phyloP scores from a whole-genome alignment of 2,329 filamentous ascomycete genomes.

The Botrytis pseudocinerea region DNA sequence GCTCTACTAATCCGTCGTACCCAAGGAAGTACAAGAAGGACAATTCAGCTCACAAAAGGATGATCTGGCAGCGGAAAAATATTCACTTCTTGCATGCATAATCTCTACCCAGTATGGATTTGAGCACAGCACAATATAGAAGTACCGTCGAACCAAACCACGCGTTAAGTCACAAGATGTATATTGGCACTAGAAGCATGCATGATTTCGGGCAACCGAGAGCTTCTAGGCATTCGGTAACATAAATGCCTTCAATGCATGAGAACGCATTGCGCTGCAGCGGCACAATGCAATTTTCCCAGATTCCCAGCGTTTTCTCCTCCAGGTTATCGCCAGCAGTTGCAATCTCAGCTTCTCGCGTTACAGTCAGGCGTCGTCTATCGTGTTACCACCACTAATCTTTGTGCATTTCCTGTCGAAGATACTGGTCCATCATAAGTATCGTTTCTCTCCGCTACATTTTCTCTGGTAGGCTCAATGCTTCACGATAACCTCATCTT shows the following conservation, averaged over 20 bases:
- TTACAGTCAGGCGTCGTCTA: constrained; percentile 4
- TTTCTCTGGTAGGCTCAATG: background rate
- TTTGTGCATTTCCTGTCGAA: background rate
- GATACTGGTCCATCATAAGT: background rate
- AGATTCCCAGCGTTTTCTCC: background rate
- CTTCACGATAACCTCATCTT: background rate
- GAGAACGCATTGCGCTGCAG: constrained; percentile 5
- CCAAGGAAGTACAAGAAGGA: background rate
- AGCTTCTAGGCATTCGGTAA: background rate
- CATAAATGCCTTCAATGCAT: constrained; percentile 8
- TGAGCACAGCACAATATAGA: background rate
- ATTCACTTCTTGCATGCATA: constrained; percentile 14
- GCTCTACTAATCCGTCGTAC: background rate
- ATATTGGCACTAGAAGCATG: background rate
- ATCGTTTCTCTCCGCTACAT: background rate
- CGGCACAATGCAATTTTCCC: background rate
- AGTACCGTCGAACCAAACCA: constrained; percentile 1
- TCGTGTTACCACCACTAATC: background rate
- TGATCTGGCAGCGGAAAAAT: constrained; percentile 19
- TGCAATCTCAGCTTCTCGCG: background rate
- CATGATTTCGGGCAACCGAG: background rate
- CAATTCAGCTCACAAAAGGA: constrained; percentile 9
- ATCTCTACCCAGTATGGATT: background rate
- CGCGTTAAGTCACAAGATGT: constrained; percentile 2
- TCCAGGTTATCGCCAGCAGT: background rate